Conservation (phyloP, 1,139 yeast genomes). For the Saccharomyces hybrid region DNA sequence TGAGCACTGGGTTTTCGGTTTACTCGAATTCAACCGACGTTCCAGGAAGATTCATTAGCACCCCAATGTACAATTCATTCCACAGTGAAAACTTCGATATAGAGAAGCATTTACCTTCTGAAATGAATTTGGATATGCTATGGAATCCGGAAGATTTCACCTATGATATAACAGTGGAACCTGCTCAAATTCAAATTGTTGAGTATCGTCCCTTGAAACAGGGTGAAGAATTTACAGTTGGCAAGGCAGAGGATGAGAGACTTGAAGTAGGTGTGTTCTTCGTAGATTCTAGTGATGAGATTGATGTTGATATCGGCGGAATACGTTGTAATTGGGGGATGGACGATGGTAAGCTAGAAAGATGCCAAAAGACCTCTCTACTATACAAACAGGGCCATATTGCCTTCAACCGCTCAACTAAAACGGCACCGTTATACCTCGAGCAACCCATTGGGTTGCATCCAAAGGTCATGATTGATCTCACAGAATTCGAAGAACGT, state of each 20-base stretch:
- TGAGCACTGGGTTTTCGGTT: slow-evolving; percentile 19
- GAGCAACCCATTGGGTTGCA: slow-evolving; percentile 41
- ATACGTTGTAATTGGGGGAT: slow-evolving; percentile 25
- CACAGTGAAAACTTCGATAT: slow-evolving; percentile 13
- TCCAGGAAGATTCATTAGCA: slow-evolving; percentile 7
- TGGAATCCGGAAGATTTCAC: slow-evolving; percentile 15
- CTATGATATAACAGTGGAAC: slow-evolving; percentile 18
- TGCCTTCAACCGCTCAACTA: background rate
- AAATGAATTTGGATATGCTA: background rate
- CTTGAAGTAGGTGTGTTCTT: slow-evolving; percentile 27
- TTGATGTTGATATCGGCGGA: slow-evolving; percentile 25
- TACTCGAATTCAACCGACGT: slow-evolving; percentile 8
- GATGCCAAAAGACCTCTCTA: slow-evolving; percentile 26
- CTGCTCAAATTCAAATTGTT: slow-evolving; percentile 11
- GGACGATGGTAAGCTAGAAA: slow-evolving; percentile 13
- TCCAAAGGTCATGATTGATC: slow-evolving; percentile 32
- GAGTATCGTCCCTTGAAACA: slow-evolving; percentile 15
- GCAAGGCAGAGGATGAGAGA: slow-evolving; percentile 8
- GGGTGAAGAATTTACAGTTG: slow-evolving; percentile 5
- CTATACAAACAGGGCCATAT: slow-evolving; percentile 21
- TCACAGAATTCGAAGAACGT: slow-evolving; percentile 6
- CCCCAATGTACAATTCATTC: slow-evolving; percentile 9
- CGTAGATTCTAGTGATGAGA: slow-evolving; percentile 18
- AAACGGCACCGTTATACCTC: slow-evolving; percentile 14
- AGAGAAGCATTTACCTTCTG: slow-evolving; percentile 6